Conservation (phyloP, 139 green algal species). For the Coelastrella sp. region DNA sequence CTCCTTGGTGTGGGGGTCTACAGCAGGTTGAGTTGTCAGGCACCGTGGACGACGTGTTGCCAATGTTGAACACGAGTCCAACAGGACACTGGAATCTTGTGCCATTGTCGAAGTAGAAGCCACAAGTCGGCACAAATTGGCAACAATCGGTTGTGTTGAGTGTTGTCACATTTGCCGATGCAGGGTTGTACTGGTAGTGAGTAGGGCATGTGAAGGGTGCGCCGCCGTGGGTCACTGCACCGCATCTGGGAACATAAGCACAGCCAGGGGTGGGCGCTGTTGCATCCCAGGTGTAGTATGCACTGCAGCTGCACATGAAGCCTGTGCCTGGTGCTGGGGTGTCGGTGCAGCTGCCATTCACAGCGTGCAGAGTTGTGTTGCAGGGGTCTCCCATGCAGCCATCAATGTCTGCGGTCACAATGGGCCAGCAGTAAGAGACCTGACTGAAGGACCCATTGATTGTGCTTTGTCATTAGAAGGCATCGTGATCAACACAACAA, state of each 20-base stretch:
- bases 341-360: background rate
- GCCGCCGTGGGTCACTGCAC: background rate
- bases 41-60: background rate
- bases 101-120: background rate
- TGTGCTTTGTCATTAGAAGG: no score
- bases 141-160: background rate
- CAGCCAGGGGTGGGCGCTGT: background rate
- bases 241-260: background rate
- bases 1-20: background rate
- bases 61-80: background rate
- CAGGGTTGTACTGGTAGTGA: background rate
- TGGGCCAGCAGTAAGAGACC: no score
- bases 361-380: background rate
- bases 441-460: no score
- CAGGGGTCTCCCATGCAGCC: background rate
- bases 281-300: background rate
- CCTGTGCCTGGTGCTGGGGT: constrained; percentile 1
- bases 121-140: constrained; percentile 14
- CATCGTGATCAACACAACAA: background rate
- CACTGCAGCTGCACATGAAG: background rate
- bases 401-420: background rate
- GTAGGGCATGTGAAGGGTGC: background rate
- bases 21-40: background rate
- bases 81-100: background rate
- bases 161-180: background rate